Conservation (phyloP, 1,284 basidiomycete species). For the Phellinidium pouzarii region DNA sequence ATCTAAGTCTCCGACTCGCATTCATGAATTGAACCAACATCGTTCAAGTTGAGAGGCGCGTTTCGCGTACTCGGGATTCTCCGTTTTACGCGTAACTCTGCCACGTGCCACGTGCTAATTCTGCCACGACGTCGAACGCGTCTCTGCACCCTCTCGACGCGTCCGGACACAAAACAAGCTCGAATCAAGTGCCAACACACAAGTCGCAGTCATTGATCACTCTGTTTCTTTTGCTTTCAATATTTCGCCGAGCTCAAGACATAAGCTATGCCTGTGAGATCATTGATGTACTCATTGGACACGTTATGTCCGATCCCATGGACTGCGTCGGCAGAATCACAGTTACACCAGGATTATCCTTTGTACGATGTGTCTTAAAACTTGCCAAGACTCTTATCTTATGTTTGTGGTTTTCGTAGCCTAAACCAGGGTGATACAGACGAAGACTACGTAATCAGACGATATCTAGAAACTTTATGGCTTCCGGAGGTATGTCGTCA, state of each 20-base stretch:
- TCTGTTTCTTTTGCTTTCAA: slow-evolving; percentile 3
- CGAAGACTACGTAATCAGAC: slow-evolving; percentile 14
- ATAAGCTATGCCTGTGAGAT: not conserved
- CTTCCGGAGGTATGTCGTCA: slow-evolving; percentile 50
- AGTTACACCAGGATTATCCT: slow-evolving; percentile 17
- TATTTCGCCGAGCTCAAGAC: not conserved
- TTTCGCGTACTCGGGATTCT: too few species aligned
- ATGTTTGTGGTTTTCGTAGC: not conserved
- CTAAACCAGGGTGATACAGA: slow-evolving; percentile 5
- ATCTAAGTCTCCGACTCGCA: slow-evolving; percentile 5
- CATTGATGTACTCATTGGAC: slow-evolving; percentile 11
- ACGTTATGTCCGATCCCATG: slow-evolving; percentile 13
- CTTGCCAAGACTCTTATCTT: not conserved
- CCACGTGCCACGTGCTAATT: too few species aligned
- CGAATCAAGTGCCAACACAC: not conserved
- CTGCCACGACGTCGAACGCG: too few species aligned
- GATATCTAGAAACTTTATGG: slow-evolving; percentile 72
- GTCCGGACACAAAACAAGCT: too few species aligned
- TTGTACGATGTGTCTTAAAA: slow-evolving; percentile 2
- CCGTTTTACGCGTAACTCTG: too few species aligned
- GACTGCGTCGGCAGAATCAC: slow-evolving; percentile 4
- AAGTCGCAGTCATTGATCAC: not conserved
- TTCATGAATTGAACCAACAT: not conserved
- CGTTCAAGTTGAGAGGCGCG: too few species aligned
- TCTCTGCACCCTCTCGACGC: too few species aligned